phyloP scores from a whole-genome alignment of 73 alveolate genomes.

The Paramecium primaurelia region DNA sequence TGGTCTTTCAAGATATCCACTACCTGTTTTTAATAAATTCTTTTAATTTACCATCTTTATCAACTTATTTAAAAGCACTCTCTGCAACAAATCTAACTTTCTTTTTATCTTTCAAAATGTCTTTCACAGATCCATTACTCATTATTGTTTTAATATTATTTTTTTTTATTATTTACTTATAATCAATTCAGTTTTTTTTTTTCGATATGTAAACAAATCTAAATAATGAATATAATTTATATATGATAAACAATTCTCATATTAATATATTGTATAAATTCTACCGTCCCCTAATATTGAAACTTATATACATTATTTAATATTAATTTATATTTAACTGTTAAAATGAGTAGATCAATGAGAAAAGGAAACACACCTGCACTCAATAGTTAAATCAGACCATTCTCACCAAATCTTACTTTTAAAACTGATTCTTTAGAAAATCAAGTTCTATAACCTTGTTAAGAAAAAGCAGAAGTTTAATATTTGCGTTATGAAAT shows the following conservation, averaged over 20 bases:
- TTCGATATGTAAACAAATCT: neutral
- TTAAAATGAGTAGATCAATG: slow-evolving; percentile 33
- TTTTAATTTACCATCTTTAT: slow-evolving; percentile 5
- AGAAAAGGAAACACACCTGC: slow-evolving; percentile 9
- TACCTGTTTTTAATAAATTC: neutral
- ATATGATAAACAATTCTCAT: neutral
- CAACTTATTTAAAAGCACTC: slow-evolving; percentile 43
- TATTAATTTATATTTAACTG: slow-evolving; percentile 16
- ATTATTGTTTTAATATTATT: neutral
- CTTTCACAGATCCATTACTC: slow-evolving; percentile 53
- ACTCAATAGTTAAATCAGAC: slow-evolving; percentile 29
- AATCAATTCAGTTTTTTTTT: neutral
- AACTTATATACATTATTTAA: neutral
- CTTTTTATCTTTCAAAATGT: slow-evolving; percentile 69
- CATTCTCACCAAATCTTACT: slow-evolving; percentile 38
- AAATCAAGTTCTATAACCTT: slow-evolving; percentile 4
- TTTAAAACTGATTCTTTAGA: slow-evolving; percentile 38
- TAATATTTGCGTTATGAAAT: slow-evolving; percentile 38
- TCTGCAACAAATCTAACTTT: slow-evolving; percentile 75
- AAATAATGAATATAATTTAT: neutral
- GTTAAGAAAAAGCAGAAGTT: slow-evolving; percentile 26
- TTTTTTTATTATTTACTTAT: neutral
- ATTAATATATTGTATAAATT: neutral
- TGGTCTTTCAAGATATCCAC: slow-evolving; percentile 56
- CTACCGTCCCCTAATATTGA: neutral